phyloP scores from a whole-genome alignment of 2,329 filamentous ascomycete genomes.

The Monosporascus sp. region DNA sequence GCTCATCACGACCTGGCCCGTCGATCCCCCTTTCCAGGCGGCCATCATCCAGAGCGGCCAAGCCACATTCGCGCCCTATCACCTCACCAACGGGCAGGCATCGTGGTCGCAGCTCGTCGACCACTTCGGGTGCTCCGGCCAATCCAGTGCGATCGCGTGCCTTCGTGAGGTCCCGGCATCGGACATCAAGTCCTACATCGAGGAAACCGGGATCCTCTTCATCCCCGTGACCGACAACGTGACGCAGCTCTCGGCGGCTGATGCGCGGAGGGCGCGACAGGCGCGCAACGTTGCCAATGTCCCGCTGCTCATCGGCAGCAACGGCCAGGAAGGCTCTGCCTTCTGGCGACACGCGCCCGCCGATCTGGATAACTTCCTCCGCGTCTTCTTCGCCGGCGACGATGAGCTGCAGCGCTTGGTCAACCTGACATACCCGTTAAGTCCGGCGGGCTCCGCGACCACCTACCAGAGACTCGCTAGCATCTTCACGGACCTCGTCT shows the following conservation, averaged over 20 bases:
- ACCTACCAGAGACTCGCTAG: too few species aligned
- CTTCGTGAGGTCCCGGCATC: slow-evolving; percentile 17
- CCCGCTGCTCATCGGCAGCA: slow-evolving; percentile 20
- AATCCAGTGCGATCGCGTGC: slow-evolving; percentile 16
- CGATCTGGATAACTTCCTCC: slow-evolving; percentile 3
- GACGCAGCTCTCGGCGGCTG: slow-evolving; percentile 5
- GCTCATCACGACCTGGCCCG: not conserved
- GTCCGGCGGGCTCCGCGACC: too few species aligned
- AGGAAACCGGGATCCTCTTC: slow-evolving; percentile 8
- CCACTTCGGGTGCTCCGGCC: slow-evolving; percentile 23
- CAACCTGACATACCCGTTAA: too few species aligned
- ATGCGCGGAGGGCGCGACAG: slow-evolving; percentile 5
- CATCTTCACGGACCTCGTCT: too few species aligned
- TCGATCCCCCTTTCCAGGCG: slow-evolving; percentile 23
- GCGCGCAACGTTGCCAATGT: slow-evolving; percentile 20
- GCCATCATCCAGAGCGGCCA: slow-evolving; percentile 27
- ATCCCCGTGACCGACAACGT: slow-evolving; percentile 6
- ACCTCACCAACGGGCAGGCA: slow-evolving; percentile 15
- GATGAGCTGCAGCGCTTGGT: too few species aligned
- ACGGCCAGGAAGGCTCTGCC: slow-evolving; percentile 23
- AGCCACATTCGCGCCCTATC: slow-evolving; percentile 15
- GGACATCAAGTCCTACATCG: slow-evolving; percentile 17
- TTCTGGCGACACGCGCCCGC: slow-evolving; percentile 21
- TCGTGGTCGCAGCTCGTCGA: slow-evolving; percentile 26
- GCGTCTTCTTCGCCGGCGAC: too few species aligned